phyloP scores from a whole-genome alignment of 2,329 filamentous ascomycete species.

The Arthroderma sp. region DNA sequence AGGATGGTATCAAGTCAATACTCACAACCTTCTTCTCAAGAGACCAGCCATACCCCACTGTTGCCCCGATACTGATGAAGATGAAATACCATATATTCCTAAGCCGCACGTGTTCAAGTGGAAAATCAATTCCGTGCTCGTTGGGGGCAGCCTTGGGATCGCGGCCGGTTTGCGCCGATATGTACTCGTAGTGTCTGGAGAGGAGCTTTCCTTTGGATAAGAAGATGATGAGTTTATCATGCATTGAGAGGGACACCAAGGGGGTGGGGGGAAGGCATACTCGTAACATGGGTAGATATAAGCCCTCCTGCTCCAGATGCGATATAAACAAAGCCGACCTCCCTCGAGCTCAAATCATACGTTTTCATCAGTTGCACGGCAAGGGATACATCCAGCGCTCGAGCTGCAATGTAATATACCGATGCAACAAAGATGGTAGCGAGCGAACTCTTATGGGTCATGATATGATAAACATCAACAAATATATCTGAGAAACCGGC shows the following conservation, averaged over 20 bases:
- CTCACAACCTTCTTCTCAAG: background rate
- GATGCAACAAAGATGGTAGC: slow-evolving; percentile 2
- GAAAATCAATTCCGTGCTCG: slow-evolving; percentile 1
- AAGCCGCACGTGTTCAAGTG: slow-evolving; percentile 2
- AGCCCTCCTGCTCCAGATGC: background rate
- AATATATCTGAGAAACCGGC: too few relatives aligned
- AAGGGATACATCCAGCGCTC: background rate
- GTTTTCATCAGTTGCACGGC: slow-evolving; percentile 2
- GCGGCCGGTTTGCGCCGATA: slow-evolving; percentile 2
- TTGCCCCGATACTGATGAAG: background rate
- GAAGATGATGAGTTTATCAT: background rate
- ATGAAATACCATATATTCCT: slow-evolving; percentile 3
- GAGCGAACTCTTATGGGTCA: slow-evolving; percentile 2
- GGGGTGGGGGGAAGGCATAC: background rate
- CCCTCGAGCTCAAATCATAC: slow-evolving; percentile 1
- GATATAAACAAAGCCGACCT: slow-evolving; percentile 1
- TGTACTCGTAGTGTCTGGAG: slow-evolving; percentile 1
- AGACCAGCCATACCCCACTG: slow-evolving; percentile 1
- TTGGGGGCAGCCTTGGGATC: background rate
- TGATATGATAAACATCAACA: background rate
- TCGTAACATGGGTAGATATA: slow-evolving; percentile 4
- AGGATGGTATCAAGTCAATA: background rate
- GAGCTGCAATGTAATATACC: slow-evolving; percentile 3
- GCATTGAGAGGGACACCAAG: background rate
- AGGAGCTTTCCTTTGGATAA: slow-evolving; percentile 3